Conservation (phyloP, 495 filamentous ascomycete genomes). For the Cudoniella acicularis region DNA sequence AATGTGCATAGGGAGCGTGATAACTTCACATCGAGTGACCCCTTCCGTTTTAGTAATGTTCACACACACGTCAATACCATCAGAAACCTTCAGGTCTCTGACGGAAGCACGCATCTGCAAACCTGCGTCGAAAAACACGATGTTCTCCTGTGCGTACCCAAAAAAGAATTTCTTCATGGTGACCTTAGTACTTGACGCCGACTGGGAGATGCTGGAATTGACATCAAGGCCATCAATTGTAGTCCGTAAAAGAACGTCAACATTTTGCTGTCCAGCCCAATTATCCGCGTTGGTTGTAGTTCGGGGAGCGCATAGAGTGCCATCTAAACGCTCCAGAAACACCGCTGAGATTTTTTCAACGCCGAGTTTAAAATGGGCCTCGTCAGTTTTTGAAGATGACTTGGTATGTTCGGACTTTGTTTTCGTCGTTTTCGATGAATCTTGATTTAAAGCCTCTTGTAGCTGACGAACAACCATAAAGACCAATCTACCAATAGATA, state of each 20-base stretch:
- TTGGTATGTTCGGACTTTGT: conserved; percentile 21
- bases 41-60: conserved; percentile 50
- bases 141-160: conserved; percentile 66
- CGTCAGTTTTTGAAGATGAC: conserved; percentile 27
- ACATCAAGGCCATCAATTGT: conserved; percentile 42
- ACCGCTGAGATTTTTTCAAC: conserved; percentile 54
- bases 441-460: conserved; percentile 12
- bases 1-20: conserved; percentile 75
- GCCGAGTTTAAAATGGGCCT: conserved; percentile 40
- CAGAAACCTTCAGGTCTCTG: conserved; percentile 52
- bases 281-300: neutral
- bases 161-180: conserved; percentile 65
- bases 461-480: conserved; percentile 52
- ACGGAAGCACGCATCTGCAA: conserved; percentile 69
- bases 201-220: conserved; percentile 26
- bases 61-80: conserved; percentile 63
- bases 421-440: conserved; percentile 4
- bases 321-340: conserved; percentile 59
- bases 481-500: conserved; percentile 64
- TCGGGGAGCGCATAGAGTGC: conserved; percentile 2
- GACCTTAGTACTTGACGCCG: conserved; percentile 37
- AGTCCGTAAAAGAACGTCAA: conserved; percentile 48
- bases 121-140: conserved; percentile 68
- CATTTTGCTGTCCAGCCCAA: conserved; percentile 34
- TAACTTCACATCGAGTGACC: conserved; percentile 60